Evolutionary conservation across 1,284 basidiomycete genomes (phyloP), one percentile per base, ranked within the genome.

Genomic region (Ceratobasidium sp.): DNA sequence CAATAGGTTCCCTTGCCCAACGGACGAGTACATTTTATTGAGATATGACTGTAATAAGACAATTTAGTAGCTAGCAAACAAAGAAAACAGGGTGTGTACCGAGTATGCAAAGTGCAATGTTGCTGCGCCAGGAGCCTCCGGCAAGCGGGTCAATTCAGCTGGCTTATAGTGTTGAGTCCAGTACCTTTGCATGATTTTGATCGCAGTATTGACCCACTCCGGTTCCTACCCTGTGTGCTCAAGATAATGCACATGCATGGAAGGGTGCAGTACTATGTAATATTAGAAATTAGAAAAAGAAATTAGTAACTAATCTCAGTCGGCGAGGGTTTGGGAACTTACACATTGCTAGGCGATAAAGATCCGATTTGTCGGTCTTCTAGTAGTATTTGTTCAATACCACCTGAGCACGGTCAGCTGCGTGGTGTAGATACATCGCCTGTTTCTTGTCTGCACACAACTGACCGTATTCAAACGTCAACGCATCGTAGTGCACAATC

Each of bases 91-190:
- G n/a, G 31, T 33, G 7, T 33, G 7, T 33, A 56, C 65, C 27
- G 51, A 56, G 11, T 67, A 56, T 0, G 24, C 47, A 51, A 66
- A 66, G 44, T 67, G 65, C 7, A 24, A 67, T 7, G 3, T 56
- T 14, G 1, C 27, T 1, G 36, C 9, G 29, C 22, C 27, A 1
- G 19, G 31, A 0, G 8, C 17, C 41, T 22, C 33, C 22, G 19
- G 31, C 11, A 53, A 31, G 22, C 47, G n/a, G 4, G 6, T 31
- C 5, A 15, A n/a, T n/a, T n/a, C 24, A 1, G 27, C 17, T 14
- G 65, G 65, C 24, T 56, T 56, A 36, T 67, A 67, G 33, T 44
- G 33, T 14, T 54, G 15, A 5, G 4, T 4, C 6, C 29, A 65
- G 5, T 27, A 7, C 1, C 29, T 22, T 17, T 31, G n/a, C 8